These are phyloP conservation scores for Zelonia costaricensis DNA, from an alignment of 208 protist genomes.

Conservation along the genomic window DNA sequence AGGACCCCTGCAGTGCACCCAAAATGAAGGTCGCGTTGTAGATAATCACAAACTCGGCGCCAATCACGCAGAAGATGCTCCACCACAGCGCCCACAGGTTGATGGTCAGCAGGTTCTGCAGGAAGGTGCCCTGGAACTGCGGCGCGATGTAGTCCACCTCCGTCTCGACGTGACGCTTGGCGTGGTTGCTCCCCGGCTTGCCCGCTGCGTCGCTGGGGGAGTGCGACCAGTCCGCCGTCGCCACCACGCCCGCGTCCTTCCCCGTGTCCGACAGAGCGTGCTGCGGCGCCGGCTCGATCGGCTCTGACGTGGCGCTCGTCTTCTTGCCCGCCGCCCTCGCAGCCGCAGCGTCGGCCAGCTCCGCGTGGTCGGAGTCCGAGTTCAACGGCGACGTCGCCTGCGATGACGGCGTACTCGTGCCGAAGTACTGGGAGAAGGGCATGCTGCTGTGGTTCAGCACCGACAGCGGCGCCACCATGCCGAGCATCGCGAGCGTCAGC, in stretches of 20 bases:
- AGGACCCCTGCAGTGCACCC: slow-evolving; percentile 33
- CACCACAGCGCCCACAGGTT: slow-evolving; percentile 53
- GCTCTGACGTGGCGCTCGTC: not conserved
- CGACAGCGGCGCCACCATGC: slow-evolving; percentile 29
- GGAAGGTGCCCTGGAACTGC: slow-evolving; percentile 61
- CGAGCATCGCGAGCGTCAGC: slow-evolving; percentile 16
- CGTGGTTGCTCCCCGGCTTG: not conserved
- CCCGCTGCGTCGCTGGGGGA: not conserved
- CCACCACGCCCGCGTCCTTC: too few relatives aligned
- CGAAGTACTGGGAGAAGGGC: too few relatives aligned
- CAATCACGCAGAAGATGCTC: slow-evolving; percentile 56
- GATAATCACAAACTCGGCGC: slow-evolving; percentile 63
- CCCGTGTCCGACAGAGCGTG: not conserved
- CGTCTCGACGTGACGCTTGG: slow-evolving; percentile 12
- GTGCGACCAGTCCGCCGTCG: too few relatives aligned
- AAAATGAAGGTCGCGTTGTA: slow-evolving; percentile 61
- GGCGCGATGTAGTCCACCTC: slow-evolving; percentile 73
- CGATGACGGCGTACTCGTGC: too few relatives aligned
- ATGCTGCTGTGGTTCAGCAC: slow-evolving; percentile 13
- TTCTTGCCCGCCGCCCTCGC: slow-evolving; percentile 2
- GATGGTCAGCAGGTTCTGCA: slow-evolving; percentile 42
- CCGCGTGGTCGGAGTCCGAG: not conserved
- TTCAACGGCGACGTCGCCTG: too few relatives aligned
- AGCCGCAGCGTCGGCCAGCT: not conserved
- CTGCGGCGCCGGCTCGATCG: slow-evolving; percentile 1